phyloP scores from a whole-genome alignment of 495 filamentous ascomycete genomes.

The Aspergillus biplanus region DNA sequence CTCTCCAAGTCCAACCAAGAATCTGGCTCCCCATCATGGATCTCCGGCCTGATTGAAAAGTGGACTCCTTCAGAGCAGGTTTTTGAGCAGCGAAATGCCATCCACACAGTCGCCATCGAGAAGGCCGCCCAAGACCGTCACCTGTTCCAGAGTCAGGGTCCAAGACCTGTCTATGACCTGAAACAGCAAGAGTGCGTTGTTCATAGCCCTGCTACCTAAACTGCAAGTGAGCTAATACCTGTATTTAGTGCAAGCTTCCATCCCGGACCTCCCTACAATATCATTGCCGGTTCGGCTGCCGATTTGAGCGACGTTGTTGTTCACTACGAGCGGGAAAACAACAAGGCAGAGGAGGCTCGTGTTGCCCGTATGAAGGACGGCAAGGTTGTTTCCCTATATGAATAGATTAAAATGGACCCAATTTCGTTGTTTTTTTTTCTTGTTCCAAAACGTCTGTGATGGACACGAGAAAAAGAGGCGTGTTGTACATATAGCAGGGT shows the following conservation, averaged over 20 bases:
- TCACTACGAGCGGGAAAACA: slow-evolving; percentile 63
- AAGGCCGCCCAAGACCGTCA: slow-evolving; percentile 70
- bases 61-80: slow-evolving; percentile 52
- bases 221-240: slow-evolving; percentile 14
- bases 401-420: slow-evolving; percentile 34
- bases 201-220: not conserved
- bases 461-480: slow-evolving; percentile 34
- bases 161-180: slow-evolving; percentile 53
- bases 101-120: slow-evolving; percentile 68
- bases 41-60: slow-evolving; percentile 61
- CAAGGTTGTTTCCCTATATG: slow-evolving; percentile 48
- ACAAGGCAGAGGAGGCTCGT: slow-evolving; percentile 54
- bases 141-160: slow-evolving; percentile 61
- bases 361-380: slow-evolving; percentile 49
- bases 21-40: slow-evolving; percentile 51
- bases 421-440: slow-evolving; percentile 23
- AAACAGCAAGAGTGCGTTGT: slow-evolving; percentile 70
- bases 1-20: slow-evolving; percentile 47
- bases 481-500: slow-evolving; percentile 48
- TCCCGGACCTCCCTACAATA: slow-evolving; percentile 62
- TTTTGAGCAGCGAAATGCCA: slow-evolving; percentile 61
- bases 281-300: slow-evolving; percentile 61
- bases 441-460: slow-evolving; percentile 26
- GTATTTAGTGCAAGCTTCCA: slow-evolving; percentile 58
- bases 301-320: slow-evolving; percentile 64